phyloP scores from a whole-genome alignment of 805 yeast genomes.

The Ogataea ramenticola region DNA sequence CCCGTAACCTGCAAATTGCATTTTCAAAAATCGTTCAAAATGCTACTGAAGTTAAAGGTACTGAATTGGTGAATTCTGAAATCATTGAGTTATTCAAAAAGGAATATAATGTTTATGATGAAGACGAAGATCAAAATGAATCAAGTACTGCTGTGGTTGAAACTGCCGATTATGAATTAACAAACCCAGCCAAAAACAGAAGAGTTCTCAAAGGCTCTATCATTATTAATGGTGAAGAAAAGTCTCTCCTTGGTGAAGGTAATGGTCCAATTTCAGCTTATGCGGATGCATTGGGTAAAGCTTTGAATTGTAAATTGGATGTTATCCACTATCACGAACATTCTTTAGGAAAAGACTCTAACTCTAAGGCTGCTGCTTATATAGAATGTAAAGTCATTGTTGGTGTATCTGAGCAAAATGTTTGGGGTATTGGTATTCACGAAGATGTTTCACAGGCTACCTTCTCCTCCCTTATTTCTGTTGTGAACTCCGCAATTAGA shows the following conservation, averaged over 20 bases:
- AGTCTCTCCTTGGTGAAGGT: slow-evolving; percentile 51
- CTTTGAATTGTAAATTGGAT: slow-evolving; percentile 42
- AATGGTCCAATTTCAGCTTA: slow-evolving; percentile 82
- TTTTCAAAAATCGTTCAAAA: slow-evolving; percentile 66
- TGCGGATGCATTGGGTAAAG: slow-evolving; percentile 48
- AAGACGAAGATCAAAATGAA: slow-evolving; percentile 18
- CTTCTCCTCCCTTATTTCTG: slow-evolving; percentile 40
- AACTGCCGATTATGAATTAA: slow-evolving; percentile 17
- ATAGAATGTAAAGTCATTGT: slow-evolving; percentile 28
- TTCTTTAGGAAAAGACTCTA: slow-evolving; percentile 67
- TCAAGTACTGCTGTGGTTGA: slow-evolving; percentile 14
- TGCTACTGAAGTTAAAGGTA: slow-evolving; percentile 62
- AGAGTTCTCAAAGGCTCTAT: slow-evolving; percentile 43
- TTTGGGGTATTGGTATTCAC: slow-evolving; percentile 55
- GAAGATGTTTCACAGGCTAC: slow-evolving; percentile 52
- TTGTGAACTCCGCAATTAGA: slow-evolving; percentile 28
- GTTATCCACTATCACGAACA: slow-evolving; percentile 74
- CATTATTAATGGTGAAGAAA: slow-evolving; percentile 34
- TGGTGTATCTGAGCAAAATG: slow-evolving; percentile 13
- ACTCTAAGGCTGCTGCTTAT: slow-evolving; percentile 72
- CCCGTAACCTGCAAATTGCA: slow-evolving; percentile 72
- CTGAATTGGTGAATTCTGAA: slow-evolving; percentile 62
- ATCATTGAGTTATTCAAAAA: slow-evolving; percentile 57
- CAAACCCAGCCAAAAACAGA: slow-evolving; percentile 29
- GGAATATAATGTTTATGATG: slow-evolving; percentile 40